Conservation (phyloP, 2,329 filamentous ascomycete genomes). For the Sporothrix luriei region DNA sequence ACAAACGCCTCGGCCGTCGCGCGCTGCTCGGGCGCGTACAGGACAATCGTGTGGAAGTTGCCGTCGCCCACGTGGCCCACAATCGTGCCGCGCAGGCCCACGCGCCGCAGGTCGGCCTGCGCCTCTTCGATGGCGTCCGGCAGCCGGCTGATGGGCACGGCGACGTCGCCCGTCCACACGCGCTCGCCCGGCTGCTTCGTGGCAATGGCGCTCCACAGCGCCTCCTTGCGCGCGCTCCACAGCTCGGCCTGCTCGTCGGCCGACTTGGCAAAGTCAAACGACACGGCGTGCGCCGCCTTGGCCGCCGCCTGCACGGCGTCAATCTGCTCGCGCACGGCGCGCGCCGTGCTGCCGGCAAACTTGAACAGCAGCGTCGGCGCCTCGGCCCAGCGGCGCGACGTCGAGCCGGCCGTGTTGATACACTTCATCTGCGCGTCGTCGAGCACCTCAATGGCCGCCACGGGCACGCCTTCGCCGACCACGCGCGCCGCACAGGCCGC, state of each 20-base stretch:
- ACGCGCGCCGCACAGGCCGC: slow-evolving; percentile 79
- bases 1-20: slow-evolving; percentile 69
- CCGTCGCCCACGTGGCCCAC: slow-evolving; percentile 73
- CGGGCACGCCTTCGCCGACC: slow-evolving; percentile 76
- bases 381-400: slow-evolving; percentile 68
- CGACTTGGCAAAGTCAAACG: slow-evolving; percentile 75
- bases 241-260: slow-evolving; percentile 71
- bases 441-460: slow-evolving; percentile 89
- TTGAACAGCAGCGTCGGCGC: slow-evolving; percentile 82
- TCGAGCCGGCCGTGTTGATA: slow-evolving; percentile 67
- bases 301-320: slow-evolving; percentile 66
- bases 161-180: slow-evolving; percentile 85
- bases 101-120: slow-evolving; percentile 67
- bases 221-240: slow-evolving; percentile 83
- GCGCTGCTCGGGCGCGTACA: slow-evolving; percentile 68
- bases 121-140: slow-evolving; percentile 78
- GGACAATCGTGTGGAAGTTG: slow-evolving; percentile 65
- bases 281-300: slow-evolving; percentile 61
- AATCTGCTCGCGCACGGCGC: slow-evolving; percentile 77
- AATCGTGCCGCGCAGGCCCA: slow-evolving; percentile 71
- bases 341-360: slow-evolving; percentile 68
- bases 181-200: slow-evolving; percentile 66
- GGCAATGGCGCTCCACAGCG: slow-evolving; percentile 77
- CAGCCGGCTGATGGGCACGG: slow-evolving; percentile 74
- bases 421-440: slow-evolving; percentile 86